Evolutionary conservation across 345 rosid genomes (phyloP), one percentile per base, ranked within the genome.

Genomic region (Turnera subulata): DNA sequence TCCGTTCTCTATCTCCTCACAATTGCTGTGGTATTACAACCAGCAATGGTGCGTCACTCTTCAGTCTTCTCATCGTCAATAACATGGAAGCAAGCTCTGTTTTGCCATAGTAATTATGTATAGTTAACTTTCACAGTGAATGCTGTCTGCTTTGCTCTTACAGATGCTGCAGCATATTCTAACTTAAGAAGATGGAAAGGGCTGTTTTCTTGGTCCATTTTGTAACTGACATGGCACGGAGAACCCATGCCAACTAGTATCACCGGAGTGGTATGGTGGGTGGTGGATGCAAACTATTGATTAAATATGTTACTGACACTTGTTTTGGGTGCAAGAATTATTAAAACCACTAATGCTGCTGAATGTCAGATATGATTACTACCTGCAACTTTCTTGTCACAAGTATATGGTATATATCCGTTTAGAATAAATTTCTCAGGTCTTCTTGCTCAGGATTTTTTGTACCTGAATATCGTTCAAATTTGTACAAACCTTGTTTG

Each of bases 281-380:
- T 26, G 56, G 35, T 44, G 68, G 61, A 64, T 51, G 66, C 67
- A 19, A 23, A 64, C 50, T 46, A 46, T 64, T 59, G 68, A 62
- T 22, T 42, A 48, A 9, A 48, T 44, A 26, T 61, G 51, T 21
- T 5, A 48, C 69, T 54, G 63, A 45, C 59, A 29, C 11, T 25
- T 58, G 62, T 48, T n/a, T 61, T 13, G 63, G 51, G 14, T 9
- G 22, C 19, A 5, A 46, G 13, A 11, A 46, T 11, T 5, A n/a
- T 2, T 29, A 9, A 24, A 22, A 37, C 25, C 35, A 52, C 64
- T 52, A 58, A 24, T 51, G 46, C 5, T 38, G 59, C 29, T 54
- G n/a, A 50, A 24, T 57, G 70, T 11, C 21, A 37, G 16, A 44
- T 35, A 57, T 25, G 22, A 25, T 22, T 9, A 13, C 16, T 35